Base-by-base conservation (phyloP, 768 basidiomycete genomes). In the Butyriboletus loyo region DNA sequence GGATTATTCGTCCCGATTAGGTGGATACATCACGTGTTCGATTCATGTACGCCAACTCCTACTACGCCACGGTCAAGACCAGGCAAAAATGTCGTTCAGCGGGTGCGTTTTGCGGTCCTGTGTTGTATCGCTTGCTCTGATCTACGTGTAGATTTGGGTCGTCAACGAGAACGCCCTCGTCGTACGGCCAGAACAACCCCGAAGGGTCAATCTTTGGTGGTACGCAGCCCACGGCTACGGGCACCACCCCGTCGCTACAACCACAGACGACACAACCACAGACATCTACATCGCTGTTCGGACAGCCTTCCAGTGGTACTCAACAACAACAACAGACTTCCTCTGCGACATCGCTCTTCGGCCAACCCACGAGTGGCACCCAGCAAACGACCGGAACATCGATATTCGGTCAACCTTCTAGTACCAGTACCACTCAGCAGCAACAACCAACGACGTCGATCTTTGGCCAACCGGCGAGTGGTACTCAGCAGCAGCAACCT, bases 131-230 rank as follows among this genome's bases (percentile, higher is more conserved):
- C 24, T 47, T 24, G 28, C 5, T 47, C 54, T 62, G 40, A 67
- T 35, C 3, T 50, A 19, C 24, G 8, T 28, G 19, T 50, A 66
- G 66, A 31, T 55, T 76, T 19, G 72, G 74, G 25, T 78, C 79
- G 64, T 72, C 76, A 24, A 59, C 73, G 38, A 73, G 75, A 54
- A 67, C 75, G 31, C 58, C 71, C 35, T 57, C 67, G 39, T 47
- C 70, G 32, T 72, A 73, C 44, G 63, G 72, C 11, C 65, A 66
- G 52, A 46, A 64, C 32, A 74, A 71, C 53, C 61, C 73, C 25
- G 53, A 62, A 42, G 62, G 61, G 17, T 64, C 71, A 15, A 57
- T 77, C 48, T 80, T 81, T 66, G 77, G 76, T 17, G 53, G 53
- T 30, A 59, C 65, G 40, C 63, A 69, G 45, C 71, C 66, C 5